A percentile compares a stretch with the other conserved stretches of the same genome.
phyloP scores from a whole-genome alignment of 768 basidiomycete species.

The Leucosporidium scottii region DNA sequence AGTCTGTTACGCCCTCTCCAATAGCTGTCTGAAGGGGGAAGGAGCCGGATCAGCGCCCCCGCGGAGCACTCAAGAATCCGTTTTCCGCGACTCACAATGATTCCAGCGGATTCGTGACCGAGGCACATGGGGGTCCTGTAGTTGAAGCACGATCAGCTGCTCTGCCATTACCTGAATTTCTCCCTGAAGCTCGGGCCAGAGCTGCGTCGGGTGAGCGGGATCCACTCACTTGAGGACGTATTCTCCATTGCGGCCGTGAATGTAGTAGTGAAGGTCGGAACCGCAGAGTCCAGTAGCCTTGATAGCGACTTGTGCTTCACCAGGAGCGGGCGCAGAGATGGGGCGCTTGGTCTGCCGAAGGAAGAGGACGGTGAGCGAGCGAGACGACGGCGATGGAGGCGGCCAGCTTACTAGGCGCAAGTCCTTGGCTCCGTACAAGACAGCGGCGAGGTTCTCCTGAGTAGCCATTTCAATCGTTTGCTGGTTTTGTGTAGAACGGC shows the following conservation, averaged over 20 bases:
- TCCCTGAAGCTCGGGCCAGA: too few species aligned
- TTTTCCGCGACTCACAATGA: constrained; percentile 45
- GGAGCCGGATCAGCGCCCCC: too few species aligned
- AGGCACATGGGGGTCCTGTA: constrained; percentile 71
- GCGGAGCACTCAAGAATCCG: too few species aligned
- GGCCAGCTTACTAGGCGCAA: constrained; percentile 53
- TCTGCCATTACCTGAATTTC: constrained; percentile 59
- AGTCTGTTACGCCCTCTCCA: constrained; percentile 58
- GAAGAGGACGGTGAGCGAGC: neutral
- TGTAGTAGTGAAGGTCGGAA: constrained; percentile 52
- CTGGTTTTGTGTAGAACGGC: too few species aligned
- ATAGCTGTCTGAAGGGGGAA: constrained; percentile 54
- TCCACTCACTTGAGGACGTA: neutral
- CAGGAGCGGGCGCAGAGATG: constrained; percentile 61
- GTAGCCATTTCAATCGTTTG: too few species aligned
- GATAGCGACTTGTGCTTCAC: constrained; percentile 72
- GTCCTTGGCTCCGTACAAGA: constrained; percentile 76
- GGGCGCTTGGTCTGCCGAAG: constrained; percentile 53
- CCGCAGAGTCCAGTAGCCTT: constrained; percentile 85
- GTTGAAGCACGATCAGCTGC: constrained; percentile 54
- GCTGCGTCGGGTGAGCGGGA: too few species aligned
- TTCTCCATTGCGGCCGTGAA: constrained; percentile 10
- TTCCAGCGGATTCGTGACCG: constrained; percentile 87
- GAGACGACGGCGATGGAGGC: neutral
- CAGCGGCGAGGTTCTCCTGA: constrained; percentile 54